These are phyloP conservation scores for Acacia confusa DNA, from an alignment of 306 rosid species.

Conservation along the genomic window DNA sequence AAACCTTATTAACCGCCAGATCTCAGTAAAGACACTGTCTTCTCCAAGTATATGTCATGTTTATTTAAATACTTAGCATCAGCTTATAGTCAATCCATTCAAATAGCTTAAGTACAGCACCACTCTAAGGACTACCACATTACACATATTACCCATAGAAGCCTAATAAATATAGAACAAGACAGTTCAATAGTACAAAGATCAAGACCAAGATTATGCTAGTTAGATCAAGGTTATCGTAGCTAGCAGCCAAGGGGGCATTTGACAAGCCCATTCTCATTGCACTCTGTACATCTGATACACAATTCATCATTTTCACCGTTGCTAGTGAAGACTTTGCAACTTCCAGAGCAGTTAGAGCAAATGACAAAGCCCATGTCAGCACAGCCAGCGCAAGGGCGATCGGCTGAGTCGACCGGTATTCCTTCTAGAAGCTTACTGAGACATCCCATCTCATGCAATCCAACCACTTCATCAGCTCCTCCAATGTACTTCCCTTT, in stretches of 20 bases:
- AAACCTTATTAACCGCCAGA: neutral
- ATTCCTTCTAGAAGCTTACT: constrained; percentile 77
- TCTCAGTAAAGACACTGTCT: neutral
- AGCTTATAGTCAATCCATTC: constrained; percentile 22
- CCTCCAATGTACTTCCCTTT: constrained; percentile 93
- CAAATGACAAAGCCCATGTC: constrained; percentile 67
- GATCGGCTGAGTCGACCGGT: constrained; percentile 32
- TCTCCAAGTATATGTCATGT: neutral
- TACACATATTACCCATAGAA: constrained; percentile 17
- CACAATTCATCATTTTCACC: constrained; percentile 31
- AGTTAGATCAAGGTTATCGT: constrained; percentile 19
- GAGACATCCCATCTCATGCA: constrained; percentile 84
- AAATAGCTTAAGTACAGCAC: constrained; percentile 10
- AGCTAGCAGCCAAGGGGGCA: constrained; percentile 68
- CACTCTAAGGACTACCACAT: constrained; percentile 14
- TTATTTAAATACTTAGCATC: constrained; percentile 18
- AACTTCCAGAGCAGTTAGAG: constrained; percentile 70
- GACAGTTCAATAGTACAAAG: neutral
- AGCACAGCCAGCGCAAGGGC: constrained; percentile 64
- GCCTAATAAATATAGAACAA: constrained; percentile 1
- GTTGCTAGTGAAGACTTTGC: constrained; percentile 55
- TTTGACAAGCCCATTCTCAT: constrained; percentile 86
- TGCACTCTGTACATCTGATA: constrained; percentile 69
- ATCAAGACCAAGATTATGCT: constrained; percentile 5
- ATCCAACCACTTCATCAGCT: constrained; percentile 77